These are phyloP conservation scores for Trichosporon sp. DNA, from an alignment of 1,284 basidiomycete genomes.

Conservation along the genomic window DNA sequence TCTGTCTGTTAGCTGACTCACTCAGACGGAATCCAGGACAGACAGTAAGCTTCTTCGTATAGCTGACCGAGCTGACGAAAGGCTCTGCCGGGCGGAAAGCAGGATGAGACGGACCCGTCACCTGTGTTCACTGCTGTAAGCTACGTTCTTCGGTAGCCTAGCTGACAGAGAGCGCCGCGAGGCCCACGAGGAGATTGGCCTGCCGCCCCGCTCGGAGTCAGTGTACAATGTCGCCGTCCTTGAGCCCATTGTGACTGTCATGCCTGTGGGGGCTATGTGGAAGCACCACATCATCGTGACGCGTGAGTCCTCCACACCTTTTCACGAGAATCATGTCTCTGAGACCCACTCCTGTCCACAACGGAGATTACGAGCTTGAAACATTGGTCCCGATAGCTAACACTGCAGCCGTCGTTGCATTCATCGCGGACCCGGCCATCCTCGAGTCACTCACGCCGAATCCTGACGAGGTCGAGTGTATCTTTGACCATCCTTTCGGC, in stretches of 20 bases:
- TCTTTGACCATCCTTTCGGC: slow-evolving; percentile 71
- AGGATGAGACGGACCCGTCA: slow-evolving; percentile 61
- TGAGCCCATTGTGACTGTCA: slow-evolving; percentile 67
- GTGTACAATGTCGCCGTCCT: slow-evolving; percentile 62
- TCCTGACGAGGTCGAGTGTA: slow-evolving; percentile 65
- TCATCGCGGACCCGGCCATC: slow-evolving; percentile 57
- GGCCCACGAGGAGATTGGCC: slow-evolving; percentile 71
- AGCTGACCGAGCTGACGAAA: slow-evolving; percentile 16
- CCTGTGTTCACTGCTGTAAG: slow-evolving; percentile 67
- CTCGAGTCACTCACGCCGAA: slow-evolving; percentile 56
- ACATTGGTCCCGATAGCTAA: no score
- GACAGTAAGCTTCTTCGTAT: not conserved
- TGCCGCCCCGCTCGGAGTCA: slow-evolving; percentile 57
- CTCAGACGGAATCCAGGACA: slow-evolving; percentile 15
- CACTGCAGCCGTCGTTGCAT: slow-evolving; percentile 65
- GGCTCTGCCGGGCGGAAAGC: slow-evolving; percentile 75
- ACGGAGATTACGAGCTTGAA: no score
- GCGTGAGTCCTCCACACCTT: slow-evolving; percentile 27
- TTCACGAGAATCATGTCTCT: not conserved
- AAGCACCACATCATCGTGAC: slow-evolving; percentile 48
- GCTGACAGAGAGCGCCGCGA: slow-evolving; percentile 59
- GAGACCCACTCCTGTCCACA: no score
- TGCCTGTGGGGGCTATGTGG: slow-evolving; percentile 53
- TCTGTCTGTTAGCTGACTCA: not conserved
- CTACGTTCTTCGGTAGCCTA: not conserved